Evolutionary conservation across 257 asterid species (phyloP), one percentile per base, ranked within the genome.

Genomic region (Forsythia viridissima): DNA sequence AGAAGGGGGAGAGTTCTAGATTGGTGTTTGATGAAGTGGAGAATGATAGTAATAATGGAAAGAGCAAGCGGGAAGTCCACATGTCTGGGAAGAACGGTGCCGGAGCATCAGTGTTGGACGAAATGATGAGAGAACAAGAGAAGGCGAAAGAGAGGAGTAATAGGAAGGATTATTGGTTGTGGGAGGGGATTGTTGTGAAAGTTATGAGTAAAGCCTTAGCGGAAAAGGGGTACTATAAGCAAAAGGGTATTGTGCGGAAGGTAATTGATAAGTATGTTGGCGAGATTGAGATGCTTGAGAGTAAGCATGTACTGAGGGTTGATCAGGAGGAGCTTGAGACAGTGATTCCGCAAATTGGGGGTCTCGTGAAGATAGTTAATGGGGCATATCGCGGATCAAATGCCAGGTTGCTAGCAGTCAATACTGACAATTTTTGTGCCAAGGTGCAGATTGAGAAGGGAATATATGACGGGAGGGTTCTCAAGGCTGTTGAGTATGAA

Each of bases 251-350:
- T 30, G 91, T 95, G 73, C 76, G 88, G 59, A 93, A 86, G 86
- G 92, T 93, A 71, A 88, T 95, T 72, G 97, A 93, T 83, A 92
- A 85, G 82, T 95, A 92, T 71, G 91, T 83, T 71, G 98, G 97
- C 75, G 99, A 93, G 85, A 91, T 93, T 87, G 97, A 93, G 88
- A 95, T 93, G 96, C 89, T 95, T 30, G 98, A 92, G 85, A 95
- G 82, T 66, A 95, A 91, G 90, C 97, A 95, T 80, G 87, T 95
- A 1, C 63, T 92, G 87, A 88, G 98, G 79, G 89, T 95, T 80
- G 99, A 95, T 89, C 98, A 95, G 80, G 94, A 81, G 80, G 99
- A 95, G 88, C 92, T 95, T 51, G 98, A 95, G 90, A 95, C 98
- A 0, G 99, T 95, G 83, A 87, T 92, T 76, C 98, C 99, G 6